Evolutionary conservation across 129 eudicot genomes (phyloP).

Genomic region (Escallonia herrerae): DNA sequence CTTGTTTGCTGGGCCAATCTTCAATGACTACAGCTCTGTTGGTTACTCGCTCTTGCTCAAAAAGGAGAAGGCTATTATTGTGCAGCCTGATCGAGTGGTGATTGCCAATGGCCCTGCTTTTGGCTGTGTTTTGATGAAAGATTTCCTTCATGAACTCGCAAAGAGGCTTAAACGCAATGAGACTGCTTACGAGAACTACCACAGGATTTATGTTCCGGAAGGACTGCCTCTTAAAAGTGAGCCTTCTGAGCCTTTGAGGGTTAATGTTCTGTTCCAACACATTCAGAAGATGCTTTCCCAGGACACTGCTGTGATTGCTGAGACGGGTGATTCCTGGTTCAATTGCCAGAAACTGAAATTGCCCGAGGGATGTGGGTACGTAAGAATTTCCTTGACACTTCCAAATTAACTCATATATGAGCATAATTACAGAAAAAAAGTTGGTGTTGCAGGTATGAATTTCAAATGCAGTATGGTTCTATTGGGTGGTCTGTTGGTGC

Average conservation of each 20-base stretch:
- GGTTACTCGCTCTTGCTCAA: conserved; percentile 59
- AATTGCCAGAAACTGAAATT: conserved; percentile 56
- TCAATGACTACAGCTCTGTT: conserved; percentile 63
- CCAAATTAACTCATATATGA: background rate
- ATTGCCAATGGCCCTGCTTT: conserved; percentile 52
- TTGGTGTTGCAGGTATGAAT: conserved; percentile 53
- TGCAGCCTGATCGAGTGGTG: conserved; percentile 57
- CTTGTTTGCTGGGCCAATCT: conserved; percentile 50
- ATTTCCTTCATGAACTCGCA: conserved; percentile 42
- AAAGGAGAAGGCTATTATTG: conserved; percentile 49
- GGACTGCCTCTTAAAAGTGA: conserved; percentile 32
- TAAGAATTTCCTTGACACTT: background rate
- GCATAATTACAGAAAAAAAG: conserved; percentile 22
- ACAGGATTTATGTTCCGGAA: conserved; percentile 39
- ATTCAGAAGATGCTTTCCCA: conserved; percentile 46
- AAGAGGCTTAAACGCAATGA: conserved; percentile 28
- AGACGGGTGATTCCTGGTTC: conserved; percentile 69
- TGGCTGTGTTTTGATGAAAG: conserved; percentile 56
- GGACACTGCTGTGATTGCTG: conserved; percentile 55
- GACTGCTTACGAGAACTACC: conserved; percentile 48
- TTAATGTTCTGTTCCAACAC: conserved; percentile 48
- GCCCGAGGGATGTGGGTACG: conserved; percentile 59
- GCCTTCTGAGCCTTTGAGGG: conserved; percentile 42
- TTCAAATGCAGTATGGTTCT: conserved; percentile 66
- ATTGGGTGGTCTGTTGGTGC: conserved; percentile 76